Evolutionary conservation across 306 rosid genomes (phyloP).

Genomic region (Cicer pinnatifidum): DNA sequence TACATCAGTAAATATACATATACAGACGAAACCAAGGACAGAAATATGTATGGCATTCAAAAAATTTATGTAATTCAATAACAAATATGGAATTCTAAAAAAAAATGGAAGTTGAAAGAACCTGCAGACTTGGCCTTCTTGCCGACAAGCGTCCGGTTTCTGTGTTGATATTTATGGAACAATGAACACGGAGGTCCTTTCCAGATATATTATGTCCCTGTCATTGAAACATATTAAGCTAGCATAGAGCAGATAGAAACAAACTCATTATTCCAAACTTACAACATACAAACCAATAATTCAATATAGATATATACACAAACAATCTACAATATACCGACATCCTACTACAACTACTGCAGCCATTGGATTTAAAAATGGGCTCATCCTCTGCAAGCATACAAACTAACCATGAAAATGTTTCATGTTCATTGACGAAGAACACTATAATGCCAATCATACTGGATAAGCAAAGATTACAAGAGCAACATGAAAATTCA

Average conservation of each 20-base stretch:
- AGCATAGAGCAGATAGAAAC: conserved; percentile 5
- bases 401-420: conserved; percentile 19
- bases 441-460: conserved; percentile 27
- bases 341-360: conserved; percentile 14
- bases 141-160: conserved; percentile 98
- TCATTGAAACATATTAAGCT: conserved; percentile 41
- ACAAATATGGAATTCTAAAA: neutral
- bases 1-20: conserved; percentile 30
- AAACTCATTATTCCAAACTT: conserved; percentile 4
- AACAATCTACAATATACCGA: neutral
- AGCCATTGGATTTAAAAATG: conserved; percentile 31
- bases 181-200: conserved; percentile 80
- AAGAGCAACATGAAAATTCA: conserved; percentile 18
- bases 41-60: neutral
- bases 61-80: conserved; percentile 19
- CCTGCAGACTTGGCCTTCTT: conserved; percentile 96
- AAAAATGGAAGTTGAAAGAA: conserved; percentile 40
- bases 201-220: conserved; percentile 89
- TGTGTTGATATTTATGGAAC: conserved; percentile 87
- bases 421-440: conserved; percentile 10
- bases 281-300: neutral
- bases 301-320: neutral
- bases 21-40: neutral
- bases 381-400: conserved; percentile 15
- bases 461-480: conserved; percentile 17